Percentiles rank a stretch among this genome's conserved stretches.
These are phyloP conservation scores for Bipolaris victoriae DNA, from an alignment of 2,329 filamentous ascomycete species.

Conservation along the genomic window DNA sequence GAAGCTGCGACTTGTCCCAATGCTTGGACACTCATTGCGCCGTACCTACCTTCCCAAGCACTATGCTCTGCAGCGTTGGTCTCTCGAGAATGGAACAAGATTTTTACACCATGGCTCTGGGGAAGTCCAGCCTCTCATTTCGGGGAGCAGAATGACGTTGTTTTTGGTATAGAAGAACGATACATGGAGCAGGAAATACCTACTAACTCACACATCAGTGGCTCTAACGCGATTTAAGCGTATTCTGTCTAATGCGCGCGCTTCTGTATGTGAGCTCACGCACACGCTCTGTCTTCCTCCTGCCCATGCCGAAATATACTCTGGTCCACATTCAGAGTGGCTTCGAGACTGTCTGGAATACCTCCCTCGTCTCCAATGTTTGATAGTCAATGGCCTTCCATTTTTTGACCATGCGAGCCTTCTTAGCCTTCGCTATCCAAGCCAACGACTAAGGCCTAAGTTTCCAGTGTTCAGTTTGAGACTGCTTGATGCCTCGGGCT, in stretches of 20 bases:
- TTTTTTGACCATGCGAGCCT: slow-evolving; percentile 68
- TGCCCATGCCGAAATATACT: slow-evolving; percentile 66
- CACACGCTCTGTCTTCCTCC: slow-evolving; percentile 68
- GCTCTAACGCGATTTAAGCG: slow-evolving; percentile 65
- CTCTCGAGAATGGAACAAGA: slow-evolving; percentile 62
- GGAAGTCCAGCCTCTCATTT: slow-evolving; percentile 68
- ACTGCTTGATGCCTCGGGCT: slow-evolving; percentile 62
- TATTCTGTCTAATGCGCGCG: slow-evolving; percentile 60
- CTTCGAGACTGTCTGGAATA: slow-evolving; percentile 63
- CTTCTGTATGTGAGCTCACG: slow-evolving; percentile 61
- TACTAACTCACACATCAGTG: slow-evolving; percentile 47
- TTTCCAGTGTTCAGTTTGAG: slow-evolving; percentile 57
- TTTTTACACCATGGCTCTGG: slow-evolving; percentile 67
- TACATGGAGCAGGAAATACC: not conserved
- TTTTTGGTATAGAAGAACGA: slow-evolving; percentile 54
- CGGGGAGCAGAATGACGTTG: slow-evolving; percentile 64
- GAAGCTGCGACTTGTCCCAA: slow-evolving; percentile 62
- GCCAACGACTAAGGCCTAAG: slow-evolving; percentile 32
- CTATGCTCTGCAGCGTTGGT: slow-evolving; percentile 63
- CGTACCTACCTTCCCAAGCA: slow-evolving; percentile 62
- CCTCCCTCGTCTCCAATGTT: slow-evolving; percentile 64
- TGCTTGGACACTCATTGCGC: slow-evolving; percentile 62
- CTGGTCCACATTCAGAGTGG: slow-evolving; percentile 64
- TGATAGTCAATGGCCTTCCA: slow-evolving; percentile 64
- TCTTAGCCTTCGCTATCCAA: slow-evolving; percentile 54